A percentile compares a stretch with the other conserved stretches of the same genome.
phyloP scores from a whole-genome alignment of 331 rosid species.

The Telfairia occidentalis region DNA sequence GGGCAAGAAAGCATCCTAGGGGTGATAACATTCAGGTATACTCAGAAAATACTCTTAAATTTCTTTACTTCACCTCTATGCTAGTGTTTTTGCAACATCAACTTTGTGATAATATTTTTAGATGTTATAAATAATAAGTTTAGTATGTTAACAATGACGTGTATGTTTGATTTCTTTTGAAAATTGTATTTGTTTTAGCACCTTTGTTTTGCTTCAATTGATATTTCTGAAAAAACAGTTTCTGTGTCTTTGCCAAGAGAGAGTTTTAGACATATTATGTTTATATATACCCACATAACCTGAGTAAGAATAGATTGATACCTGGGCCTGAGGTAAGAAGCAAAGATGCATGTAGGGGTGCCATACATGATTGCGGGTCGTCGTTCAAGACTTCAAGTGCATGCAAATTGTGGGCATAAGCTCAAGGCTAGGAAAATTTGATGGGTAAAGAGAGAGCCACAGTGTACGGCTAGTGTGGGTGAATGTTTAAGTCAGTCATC shows the following conservation, averaged over 20 bases:
- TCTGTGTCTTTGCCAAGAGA: neutral
- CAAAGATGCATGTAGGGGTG: neutral
- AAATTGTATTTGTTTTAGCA: neutral
- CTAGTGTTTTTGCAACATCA: neutral
- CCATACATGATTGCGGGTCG: too few species aligned
- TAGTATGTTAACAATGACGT: neutral
- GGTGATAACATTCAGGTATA: slow-evolving; percentile 89
- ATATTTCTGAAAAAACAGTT: neutral
- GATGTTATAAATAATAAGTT: slow-evolving; percentile 2
- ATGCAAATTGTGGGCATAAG: neutral
- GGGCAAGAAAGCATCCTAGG: slow-evolving; percentile 86
- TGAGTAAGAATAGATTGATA: neutral
- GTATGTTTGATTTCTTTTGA: neutral
- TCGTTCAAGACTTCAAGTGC: neutral
- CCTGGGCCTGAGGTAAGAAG: neutral
- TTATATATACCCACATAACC: neutral
- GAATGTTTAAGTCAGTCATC: neutral
- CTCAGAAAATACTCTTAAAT: slow-evolving; percentile 2
- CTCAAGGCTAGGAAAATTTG: neutral
- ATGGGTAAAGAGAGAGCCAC: neutral
- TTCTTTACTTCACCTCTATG: neutral
- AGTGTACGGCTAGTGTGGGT: neutral
- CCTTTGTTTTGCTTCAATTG: neutral
- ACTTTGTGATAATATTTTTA: neutral
- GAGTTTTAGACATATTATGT: neutral